phyloP scores from a whole-genome alignment of 1,139 yeast genomes.

The Geotrichum carabidarum region DNA sequence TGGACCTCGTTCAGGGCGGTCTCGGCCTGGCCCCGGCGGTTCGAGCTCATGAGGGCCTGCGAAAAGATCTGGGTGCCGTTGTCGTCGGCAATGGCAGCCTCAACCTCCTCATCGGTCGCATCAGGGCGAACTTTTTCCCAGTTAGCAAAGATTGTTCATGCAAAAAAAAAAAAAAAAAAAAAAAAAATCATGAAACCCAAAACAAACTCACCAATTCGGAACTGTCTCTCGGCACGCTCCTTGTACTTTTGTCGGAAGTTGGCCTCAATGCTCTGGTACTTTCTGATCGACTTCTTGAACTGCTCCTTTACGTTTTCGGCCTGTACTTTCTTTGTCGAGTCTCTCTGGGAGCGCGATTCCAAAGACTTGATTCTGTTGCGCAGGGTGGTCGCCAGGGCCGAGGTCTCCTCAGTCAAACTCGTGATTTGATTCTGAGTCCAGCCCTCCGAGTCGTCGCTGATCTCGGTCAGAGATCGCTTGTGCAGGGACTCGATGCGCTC shows the following conservation, averaged over 20 bases:
- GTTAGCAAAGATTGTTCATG: constrained; percentile 1
- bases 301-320: constrained; percentile 84
- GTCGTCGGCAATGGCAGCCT: constrained; percentile 63
- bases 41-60: constrained; percentile 85
- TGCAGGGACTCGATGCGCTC: constrained; percentile 78
- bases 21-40: constrained; percentile 95
- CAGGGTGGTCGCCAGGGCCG: constrained; percentile 68
- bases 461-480: constrained; percentile 75
- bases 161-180: neutral
- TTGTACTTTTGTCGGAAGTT: constrained; percentile 79
- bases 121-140: constrained; percentile 69
- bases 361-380: constrained; percentile 71
- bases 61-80: constrained; percentile 88
- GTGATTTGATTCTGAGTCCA: constrained; percentile 74
- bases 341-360: constrained; percentile 64
- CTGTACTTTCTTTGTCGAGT: constrained; percentile 79
- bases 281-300: constrained; percentile 80
- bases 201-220: constrained; percentile 48
- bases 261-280: constrained; percentile 80
- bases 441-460: constrained; percentile 73
- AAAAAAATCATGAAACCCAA: neutral
- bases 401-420: constrained; percentile 69
- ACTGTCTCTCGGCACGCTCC: constrained; percentile 89
- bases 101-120: constrained; percentile 79
- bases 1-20: constrained; percentile 94